Conservation (phyloP, 2,329 filamentous ascomycete genomes). For the Colletotrichum melonis region DNA sequence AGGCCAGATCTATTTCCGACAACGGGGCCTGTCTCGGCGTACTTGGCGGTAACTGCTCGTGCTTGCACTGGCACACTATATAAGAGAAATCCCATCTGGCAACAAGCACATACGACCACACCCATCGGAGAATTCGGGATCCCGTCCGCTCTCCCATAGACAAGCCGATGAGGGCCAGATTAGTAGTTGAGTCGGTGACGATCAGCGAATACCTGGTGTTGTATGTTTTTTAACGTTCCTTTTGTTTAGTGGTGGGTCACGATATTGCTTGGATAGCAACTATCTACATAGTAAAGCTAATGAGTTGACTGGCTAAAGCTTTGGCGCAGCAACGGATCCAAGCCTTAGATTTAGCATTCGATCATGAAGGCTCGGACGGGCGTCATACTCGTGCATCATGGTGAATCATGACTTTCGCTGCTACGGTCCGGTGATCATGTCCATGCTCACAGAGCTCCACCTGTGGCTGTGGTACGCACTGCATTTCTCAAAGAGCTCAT, state of each 20-base stretch:
- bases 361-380: conserved; percentile 51
- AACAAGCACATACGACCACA: no score
- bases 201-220: no score
- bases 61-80: conserved; percentile 33
- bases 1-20: conserved; percentile 46
- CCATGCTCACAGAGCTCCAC: conserved; percentile 38
- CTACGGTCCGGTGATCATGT: conserved; percentile 39
- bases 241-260: no score
- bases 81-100: no score
- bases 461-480: conserved; percentile 39
- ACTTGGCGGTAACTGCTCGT: conserved; percentile 42
- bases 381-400: conserved; percentile 48
- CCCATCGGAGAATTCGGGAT: no score
- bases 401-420: conserved; percentile 37
- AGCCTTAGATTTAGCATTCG: conserved; percentile 51
- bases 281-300: no score
- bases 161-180: no score
- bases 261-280: no score
- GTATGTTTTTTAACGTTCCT: no score
- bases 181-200: no score
- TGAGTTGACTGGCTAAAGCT: conserved; percentile 44
- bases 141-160: no score
- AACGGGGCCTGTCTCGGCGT: conserved; percentile 37
- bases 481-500: conserved; percentile 38
- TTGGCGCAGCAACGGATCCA: conserved; percentile 41